Base-by-base conservation (phyloP, 2,329 filamentous ascomycete species). In the Monosporascus cannonballus region DNA sequence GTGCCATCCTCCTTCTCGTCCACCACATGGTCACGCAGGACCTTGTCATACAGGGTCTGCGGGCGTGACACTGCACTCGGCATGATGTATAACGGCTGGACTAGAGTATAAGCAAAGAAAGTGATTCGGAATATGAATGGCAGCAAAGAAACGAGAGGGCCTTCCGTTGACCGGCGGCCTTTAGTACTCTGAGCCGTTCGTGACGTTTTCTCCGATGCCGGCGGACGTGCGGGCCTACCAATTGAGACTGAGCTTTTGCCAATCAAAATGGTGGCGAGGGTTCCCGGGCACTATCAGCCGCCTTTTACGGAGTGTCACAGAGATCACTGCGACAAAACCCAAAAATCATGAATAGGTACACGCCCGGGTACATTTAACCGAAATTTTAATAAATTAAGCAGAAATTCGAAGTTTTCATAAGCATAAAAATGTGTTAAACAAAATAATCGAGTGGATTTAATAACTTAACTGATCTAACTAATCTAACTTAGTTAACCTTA, bases 31-130 rank as follows among this genome's bases (percentile, higher is more conserved):
- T 87, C 87, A 65, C 90, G 84, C 66, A 97, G 87, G 73, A 97
- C 92, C 85, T 97, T 97, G 81, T 97, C 93, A 76, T 97, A 97
- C 68, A 96, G 81, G 64, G 92, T 96, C 73, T 86, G 86, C 51
- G 89, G 90, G 11, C 22, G 42, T 25, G 42, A 46, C 25, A 46
- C 42, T 46, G 42, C 59, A 78, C 80, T 70, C 69, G 90, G 90
- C 90, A 96, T 95, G 64, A 71, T 84, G 77, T 64, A 50, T 38
- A 47, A 41, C 14, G 11, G 11, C 27, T 11, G 15, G 54, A 48
- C 47, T 25, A 30, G 42, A 46, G 14, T 14, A n/a, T 25, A 22
- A 15, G 22, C 11, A 24, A 24, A 22, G n/a, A 30, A 14, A 27
- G 42, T 2, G 24, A 2, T 15, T 6, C 42, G 20, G 42, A 46